A percentile compares a stretch with the other conserved stretches of the same genome.
These are phyloP conservation scores for Gloeophyllum trabeum DNA, from an alignment of 768 basidiomycete genomes.

Conservation along the genomic window DNA sequence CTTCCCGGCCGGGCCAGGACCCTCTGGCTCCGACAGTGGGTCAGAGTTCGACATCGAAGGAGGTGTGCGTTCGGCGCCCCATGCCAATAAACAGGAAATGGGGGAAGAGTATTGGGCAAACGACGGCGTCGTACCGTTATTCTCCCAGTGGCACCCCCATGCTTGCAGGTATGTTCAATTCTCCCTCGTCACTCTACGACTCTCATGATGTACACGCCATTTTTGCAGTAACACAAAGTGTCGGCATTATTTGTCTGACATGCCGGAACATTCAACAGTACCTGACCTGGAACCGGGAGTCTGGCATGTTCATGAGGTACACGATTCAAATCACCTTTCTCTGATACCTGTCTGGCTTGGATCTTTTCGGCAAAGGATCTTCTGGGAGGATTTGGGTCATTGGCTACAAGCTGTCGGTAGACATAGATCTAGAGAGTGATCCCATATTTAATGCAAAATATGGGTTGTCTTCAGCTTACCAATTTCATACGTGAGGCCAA, in stretches of 20 bases:
- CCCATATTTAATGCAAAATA: too few species aligned
- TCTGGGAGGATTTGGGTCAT: slow-evolving; percentile 25
- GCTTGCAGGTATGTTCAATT: slow-evolving; percentile 25
- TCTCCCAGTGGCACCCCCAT: slow-evolving; percentile 40
- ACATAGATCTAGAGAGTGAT: too few species aligned
- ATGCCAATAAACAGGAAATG: too few species aligned
- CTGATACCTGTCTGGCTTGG: slow-evolving; percentile 27
- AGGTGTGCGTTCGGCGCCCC: too few species aligned
- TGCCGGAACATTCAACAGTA: slow-evolving; percentile 6
- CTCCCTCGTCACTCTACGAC: background rate
- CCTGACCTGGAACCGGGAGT: slow-evolving; percentile 17
- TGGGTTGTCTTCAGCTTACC: too few species aligned
- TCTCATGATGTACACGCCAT: too few species aligned
- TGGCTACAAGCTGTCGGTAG: slow-evolving; percentile 27
- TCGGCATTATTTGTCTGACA: slow-evolving; percentile 3
- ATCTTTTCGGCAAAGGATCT: slow-evolving; percentile 22
- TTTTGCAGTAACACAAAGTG: slow-evolving; percentile 4
- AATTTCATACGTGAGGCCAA: too few species aligned
- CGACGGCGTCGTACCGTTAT: slow-evolving; percentile 37
- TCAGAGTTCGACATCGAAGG: too few species aligned
- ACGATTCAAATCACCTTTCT: slow-evolving; percentile 26
- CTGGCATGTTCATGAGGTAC: slow-evolving; percentile 28
- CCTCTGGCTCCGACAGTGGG: too few species aligned
- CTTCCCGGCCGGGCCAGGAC: too few species aligned
- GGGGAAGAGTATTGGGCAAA: slow-evolving; percentile 27